These are phyloP conservation scores for Schizophyllum amplum DNA, from an alignment of 1,284 basidiomycete species.

Conservation along the genomic window DNA sequence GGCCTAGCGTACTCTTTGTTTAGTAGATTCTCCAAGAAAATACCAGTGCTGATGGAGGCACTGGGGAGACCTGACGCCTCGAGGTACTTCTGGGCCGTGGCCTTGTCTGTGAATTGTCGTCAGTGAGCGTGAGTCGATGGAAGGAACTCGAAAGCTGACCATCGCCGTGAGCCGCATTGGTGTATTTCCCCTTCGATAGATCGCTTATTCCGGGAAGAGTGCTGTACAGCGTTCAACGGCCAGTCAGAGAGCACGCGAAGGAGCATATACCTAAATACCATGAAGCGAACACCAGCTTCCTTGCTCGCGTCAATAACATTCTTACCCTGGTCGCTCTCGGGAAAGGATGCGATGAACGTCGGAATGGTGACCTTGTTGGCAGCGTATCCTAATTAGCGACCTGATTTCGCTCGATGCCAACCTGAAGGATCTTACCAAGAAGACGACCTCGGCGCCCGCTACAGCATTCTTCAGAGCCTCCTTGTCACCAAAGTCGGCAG, in stretches of 20 bases:
- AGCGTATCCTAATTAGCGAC: not conserved
- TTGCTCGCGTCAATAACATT: slow-evolving; percentile 29
- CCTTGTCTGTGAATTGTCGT: slow-evolving; percentile 18
- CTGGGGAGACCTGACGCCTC: slow-evolving; percentile 16
- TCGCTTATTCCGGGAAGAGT: not conserved
- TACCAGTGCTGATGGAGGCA: slow-evolving; percentile 19
- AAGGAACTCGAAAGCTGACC: slow-evolving; percentile 1
- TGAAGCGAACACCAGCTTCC: slow-evolving; percentile 19
- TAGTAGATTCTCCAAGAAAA: slow-evolving; percentile 23
- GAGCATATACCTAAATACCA: slow-evolving; percentile 22
- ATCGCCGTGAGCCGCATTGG: slow-evolving; percentile 15
- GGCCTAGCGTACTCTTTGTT: slow-evolving; percentile 13
- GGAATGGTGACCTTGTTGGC: slow-evolving; percentile 14
- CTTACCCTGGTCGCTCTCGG: slow-evolving; percentile 26
- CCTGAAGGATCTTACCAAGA: slow-evolving; percentile 24
- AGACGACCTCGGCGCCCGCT: slow-evolving; percentile 28
- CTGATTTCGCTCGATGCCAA: not conserved
- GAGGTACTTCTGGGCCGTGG: slow-evolving; percentile 21
- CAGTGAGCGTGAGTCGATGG: not conserved
- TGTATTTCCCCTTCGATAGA: slow-evolving; percentile 3
- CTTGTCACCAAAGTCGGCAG: slow-evolving; percentile 23
- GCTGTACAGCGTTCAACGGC: not conserved
- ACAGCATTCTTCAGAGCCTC: slow-evolving; percentile 23
- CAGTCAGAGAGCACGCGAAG: slow-evolving; percentile 12
- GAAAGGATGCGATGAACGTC: not conserved